phyloP scores from a whole-genome alignment of 148 eudicot species.

The Bassia scoparia region DNA sequence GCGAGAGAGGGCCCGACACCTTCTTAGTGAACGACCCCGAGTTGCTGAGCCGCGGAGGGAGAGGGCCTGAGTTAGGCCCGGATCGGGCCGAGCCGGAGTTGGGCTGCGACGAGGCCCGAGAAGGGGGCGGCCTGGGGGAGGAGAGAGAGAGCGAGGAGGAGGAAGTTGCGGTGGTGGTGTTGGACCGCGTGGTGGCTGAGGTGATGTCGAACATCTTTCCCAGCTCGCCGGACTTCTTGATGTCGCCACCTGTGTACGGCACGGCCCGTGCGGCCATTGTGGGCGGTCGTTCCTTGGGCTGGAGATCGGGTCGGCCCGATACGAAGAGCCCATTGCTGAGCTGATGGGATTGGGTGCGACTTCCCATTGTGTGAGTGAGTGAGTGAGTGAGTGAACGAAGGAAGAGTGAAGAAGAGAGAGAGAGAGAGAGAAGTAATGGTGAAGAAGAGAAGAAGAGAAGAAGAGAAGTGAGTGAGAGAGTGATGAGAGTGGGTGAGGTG shows the following conservation, averaged over 20 bases:
- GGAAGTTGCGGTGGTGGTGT: not conserved
- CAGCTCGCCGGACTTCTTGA: constrained; percentile 80
- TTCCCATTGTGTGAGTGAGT: constrained; percentile 35
- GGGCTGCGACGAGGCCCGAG: constrained; percentile 50
- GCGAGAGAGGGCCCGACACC: constrained; percentile 58
- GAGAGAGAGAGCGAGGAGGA: constrained; percentile 31
- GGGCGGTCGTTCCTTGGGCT: constrained; percentile 41
- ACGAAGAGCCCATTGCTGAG: constrained; percentile 77
- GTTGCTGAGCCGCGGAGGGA: constrained; percentile 33
- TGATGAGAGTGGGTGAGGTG: constrained; percentile 5
- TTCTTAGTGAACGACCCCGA: constrained; percentile 53
- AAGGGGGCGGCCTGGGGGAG: constrained; percentile 31
- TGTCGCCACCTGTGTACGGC: constrained; percentile 82
- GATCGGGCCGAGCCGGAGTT: constrained; percentile 72
- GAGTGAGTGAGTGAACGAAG: not conserved
- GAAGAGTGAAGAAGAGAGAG: not conserved
- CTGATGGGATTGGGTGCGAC: constrained; percentile 71
- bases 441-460: not conserved
- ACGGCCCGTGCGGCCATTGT: constrained; percentile 51
- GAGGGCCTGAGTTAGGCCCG: constrained; percentile 55
- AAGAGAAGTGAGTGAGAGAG: not conserved
- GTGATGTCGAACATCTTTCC: constrained; percentile 70
- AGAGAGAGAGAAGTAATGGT: not conserved
- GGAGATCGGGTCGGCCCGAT: constrained; percentile 66
- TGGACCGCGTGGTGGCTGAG: not conserved